These are phyloP conservation scores for Parmales sp. DNA, from an alignment of 108 stramenopile species.

Conservation along the genomic window DNA sequence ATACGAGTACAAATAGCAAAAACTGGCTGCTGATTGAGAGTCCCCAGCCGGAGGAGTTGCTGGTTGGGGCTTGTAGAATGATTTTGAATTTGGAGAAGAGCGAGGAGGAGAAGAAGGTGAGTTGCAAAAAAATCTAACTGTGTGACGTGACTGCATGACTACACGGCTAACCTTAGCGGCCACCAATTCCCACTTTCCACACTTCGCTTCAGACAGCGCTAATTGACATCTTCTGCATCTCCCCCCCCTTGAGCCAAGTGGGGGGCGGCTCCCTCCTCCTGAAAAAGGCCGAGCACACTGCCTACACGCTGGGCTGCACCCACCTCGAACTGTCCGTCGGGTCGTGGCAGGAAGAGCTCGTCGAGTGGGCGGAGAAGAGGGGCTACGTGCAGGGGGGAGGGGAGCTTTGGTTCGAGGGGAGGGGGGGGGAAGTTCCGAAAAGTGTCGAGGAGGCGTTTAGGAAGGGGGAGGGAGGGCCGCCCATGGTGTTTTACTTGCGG, in stretches of 20 bases:
- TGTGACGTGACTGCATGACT: no score
- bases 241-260: no score
- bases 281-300: conserved; percentile 3
- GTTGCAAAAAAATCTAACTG: no score
- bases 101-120: background rate
- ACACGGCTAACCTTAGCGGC: no score
- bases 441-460: background rate
- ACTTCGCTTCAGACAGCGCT: no score
- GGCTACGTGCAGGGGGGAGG: conserved; percentile 1
- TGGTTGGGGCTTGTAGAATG: background rate
- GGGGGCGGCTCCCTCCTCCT: background rate
- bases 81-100: background rate
- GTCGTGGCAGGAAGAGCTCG: background rate
- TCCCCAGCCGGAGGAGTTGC: background rate
- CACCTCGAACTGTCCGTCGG: background rate
- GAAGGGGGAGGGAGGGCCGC: background rate
- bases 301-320: background rate
- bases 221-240: no score
- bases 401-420: background rate
- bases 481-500: background rate
- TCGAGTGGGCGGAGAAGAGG: background rate
- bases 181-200: no score
- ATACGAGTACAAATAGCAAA: no score
- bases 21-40: background rate
- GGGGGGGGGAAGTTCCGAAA: background rate